Conservation (phyloP, 164 flowering plant genomes). For the Umbilicus rupestris region DNA sequence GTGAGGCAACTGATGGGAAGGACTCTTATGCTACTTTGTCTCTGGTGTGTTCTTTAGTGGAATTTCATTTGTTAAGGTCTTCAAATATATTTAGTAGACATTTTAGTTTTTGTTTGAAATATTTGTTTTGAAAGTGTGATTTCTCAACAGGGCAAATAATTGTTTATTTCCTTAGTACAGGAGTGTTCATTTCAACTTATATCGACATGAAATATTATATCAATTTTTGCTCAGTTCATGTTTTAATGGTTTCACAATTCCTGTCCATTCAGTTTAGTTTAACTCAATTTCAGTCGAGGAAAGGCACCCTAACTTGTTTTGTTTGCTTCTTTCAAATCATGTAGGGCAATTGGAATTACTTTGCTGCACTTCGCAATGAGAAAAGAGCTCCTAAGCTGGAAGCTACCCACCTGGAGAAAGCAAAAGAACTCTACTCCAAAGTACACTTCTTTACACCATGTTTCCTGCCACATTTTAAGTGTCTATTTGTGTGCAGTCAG, state of each 20-base stretch:
- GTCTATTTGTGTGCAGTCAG: neutral
- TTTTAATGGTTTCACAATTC: neutral
- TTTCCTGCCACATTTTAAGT: neutral
- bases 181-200: neutral
- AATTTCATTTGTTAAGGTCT: neutral
- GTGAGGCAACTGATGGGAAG: slow-evolving; percentile 79
- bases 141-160: neutral
- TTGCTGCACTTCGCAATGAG: slow-evolving; percentile 85
- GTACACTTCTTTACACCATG: slow-evolving; percentile 25
- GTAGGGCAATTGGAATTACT: slow-evolving; percentile 98
- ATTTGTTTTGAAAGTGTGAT: neutral
- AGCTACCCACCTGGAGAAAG: slow-evolving; percentile 94
- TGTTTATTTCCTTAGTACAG: neutral
- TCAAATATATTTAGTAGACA: neutral
- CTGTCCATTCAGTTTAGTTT: neutral
- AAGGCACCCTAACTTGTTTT: neutral
- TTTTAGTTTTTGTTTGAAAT: neutral
- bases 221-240: no score
- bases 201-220: neutral
- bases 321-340: slow-evolving; percentile 13
- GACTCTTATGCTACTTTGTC: slow-evolving; percentile 86
- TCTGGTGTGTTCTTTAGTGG: slow-evolving; percentile 41
- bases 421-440: slow-evolving; percentile 82
- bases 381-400: slow-evolving; percentile 89
- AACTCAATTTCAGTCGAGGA: neutral